These are phyloP conservation scores for Pseudogymnoascus sp. DNA, from an alignment of 2,329 filamentous ascomycete species.

Conservation along the genomic window DNA sequence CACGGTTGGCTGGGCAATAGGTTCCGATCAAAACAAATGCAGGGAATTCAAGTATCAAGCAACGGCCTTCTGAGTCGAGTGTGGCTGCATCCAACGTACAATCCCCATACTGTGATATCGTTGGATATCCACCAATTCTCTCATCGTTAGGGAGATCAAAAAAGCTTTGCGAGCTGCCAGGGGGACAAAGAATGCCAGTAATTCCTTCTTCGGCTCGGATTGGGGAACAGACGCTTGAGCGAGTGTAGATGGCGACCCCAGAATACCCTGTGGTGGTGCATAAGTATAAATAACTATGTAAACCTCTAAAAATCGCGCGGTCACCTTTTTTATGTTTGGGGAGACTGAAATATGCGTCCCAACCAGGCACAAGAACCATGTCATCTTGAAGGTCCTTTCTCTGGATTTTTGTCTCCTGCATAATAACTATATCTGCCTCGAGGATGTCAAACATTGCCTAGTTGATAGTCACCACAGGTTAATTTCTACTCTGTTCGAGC, in stretches of 20 bases:
- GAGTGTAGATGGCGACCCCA: constrained; percentile 89
- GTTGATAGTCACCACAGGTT: not conserved
- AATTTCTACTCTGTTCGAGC: not conserved
- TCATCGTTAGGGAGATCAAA: constrained; percentile 66
- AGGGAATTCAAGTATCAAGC: constrained; percentile 85
- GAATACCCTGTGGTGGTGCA: constrained; percentile 64
- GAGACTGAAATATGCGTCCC: constrained; percentile 94
- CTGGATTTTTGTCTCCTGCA: constrained; percentile 96
- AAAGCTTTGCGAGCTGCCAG: constrained; percentile 64
- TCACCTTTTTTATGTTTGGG: constrained; percentile 88
- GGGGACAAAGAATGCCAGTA: constrained; percentile 69
- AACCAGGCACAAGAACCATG: constrained; percentile 90
- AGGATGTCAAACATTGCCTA: constrained; percentile 91
- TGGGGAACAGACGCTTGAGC: constrained; percentile 77
- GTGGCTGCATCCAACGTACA: constrained; percentile 59
- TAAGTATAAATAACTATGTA: constrained; percentile 13
- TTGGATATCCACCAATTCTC: constrained; percentile 86
- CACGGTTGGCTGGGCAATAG: constrained; percentile 84
- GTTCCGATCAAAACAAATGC: constrained; percentile 90
- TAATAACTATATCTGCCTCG: constrained; percentile 85
- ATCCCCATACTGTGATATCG: constrained; percentile 56
- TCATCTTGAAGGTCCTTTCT: constrained; percentile 86
- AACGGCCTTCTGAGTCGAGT: constrained; percentile 87
- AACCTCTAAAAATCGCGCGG: not conserved
- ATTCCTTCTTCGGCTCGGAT: constrained; percentile 93